Base-by-base conservation (phyloP, 2,329 filamentous ascomycete species). In the Orbilia javanica region DNA sequence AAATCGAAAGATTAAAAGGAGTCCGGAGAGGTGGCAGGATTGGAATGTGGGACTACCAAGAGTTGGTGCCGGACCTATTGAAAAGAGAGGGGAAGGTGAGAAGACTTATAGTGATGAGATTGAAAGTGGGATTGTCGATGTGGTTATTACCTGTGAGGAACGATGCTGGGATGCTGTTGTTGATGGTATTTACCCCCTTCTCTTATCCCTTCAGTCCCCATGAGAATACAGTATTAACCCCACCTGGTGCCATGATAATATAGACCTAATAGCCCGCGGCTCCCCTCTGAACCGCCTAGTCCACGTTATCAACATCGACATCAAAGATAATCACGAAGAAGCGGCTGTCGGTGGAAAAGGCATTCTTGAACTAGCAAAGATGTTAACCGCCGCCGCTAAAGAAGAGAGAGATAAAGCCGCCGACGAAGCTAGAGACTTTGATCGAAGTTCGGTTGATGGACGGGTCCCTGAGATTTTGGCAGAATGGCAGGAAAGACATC, bases 251-350 rank as follows among this genome's bases (percentile, higher is more conserved):
- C 5, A 15, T 2, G n/a, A n/a, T 7, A 10, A 11, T n/a, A 13
- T 39, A 81, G 95, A 99, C 83, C 87, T 99, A 65, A 89, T 97
- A 79, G 92, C 90, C 82, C 89, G 96, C 79, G 96, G 95, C 6
- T 90, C 92, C 0, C 92, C 93, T 2, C 87, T 99, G 72, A 99
- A 99, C 84, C 88, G 93, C 1, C 94, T 96, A 0, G 96, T 99
- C 0, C 96, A 99, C 83, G 93, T 99, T 71, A 97, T 99, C 87
- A 99, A 99, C 82, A 92, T 99, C 68, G 96, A 99, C 83, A 99
- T 99, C 83, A 95, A 92, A 84, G 96, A 99, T 85, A 99, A 98
- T 83, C 96, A 98, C 83, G 95, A 99, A 84, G 96, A 99, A 84
- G 96, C 96, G 0, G 87, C 95, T 22, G 89, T 97, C 1, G 96